Conservation (phyloP, 768 basidiomycete species). For the Xerocomellus intermedius region DNA sequence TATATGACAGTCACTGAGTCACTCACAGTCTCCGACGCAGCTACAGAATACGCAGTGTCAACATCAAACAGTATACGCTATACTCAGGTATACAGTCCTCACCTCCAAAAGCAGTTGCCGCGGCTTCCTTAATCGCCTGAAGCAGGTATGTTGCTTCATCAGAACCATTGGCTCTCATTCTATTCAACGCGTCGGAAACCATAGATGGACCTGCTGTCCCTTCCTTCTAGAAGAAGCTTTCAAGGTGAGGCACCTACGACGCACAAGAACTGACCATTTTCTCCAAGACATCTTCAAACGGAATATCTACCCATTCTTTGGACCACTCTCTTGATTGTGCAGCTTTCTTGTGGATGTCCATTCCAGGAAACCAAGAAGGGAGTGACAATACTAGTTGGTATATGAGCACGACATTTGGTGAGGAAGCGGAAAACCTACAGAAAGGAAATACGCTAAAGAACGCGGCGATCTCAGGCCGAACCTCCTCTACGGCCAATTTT, state of each 20-base stretch:
- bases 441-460: constrained; percentile 16
- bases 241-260: neutral
- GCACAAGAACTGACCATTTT: constrained; percentile 10
- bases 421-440: neutral
- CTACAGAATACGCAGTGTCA: neutral
- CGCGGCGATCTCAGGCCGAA: constrained; percentile 24
- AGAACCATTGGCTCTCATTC: constrained; percentile 1
- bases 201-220: constrained; percentile 15
- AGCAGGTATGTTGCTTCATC: neutral
- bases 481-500: constrained; percentile 18
- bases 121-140: constrained; percentile 18
- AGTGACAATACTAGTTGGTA: constrained; percentile 23
- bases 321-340: constrained; percentile 16
- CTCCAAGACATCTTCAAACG: constrained; percentile 16
- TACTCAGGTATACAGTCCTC: neutral
- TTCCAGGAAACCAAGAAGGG: constrained; percentile 31
- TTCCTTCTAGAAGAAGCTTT: constrained; percentile 5
- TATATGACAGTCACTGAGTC: neutral
- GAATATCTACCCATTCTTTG: constrained; percentile 18
- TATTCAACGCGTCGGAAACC: constrained; percentile 14
- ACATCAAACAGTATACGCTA: neutral
- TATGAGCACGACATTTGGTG: constrained; percentile 6
- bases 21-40: constrained; percentile 20
- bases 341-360: constrained; percentile 27
- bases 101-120: constrained; percentile 24